Conservation (phyloP, 345 rosid species). For the Viola odorata region DNA sequence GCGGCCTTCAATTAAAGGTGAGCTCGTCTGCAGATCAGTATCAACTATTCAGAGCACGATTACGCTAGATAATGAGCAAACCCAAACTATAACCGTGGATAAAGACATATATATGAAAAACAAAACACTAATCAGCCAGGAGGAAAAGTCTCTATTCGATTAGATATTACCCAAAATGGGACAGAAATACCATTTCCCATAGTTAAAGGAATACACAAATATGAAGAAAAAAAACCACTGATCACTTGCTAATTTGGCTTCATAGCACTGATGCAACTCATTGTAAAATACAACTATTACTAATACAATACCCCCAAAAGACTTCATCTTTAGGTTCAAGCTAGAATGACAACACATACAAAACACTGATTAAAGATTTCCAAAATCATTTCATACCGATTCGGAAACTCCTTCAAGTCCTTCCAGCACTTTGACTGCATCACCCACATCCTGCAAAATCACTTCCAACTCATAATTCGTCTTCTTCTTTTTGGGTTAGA, state of each 20-base stretch:
- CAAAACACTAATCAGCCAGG: not conserved
- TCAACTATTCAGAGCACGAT: not conserved
- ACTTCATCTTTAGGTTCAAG: not conserved
- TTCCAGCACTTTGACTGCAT: constrained; percentile 69
- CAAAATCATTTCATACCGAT: constrained; percentile 42
- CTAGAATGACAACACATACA: not conserved
- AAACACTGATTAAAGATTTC: not conserved
- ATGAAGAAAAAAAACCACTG: too few species aligned
- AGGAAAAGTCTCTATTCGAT: too few species aligned
- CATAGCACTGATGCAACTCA: too few species aligned
- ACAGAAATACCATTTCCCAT: too few species aligned
- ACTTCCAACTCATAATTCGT: not conserved
- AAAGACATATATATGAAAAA: not conserved
- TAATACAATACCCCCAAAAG: too few species aligned
- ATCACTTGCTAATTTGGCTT: too few species aligned
- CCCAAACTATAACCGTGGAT: not conserved
- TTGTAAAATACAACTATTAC: too few species aligned
- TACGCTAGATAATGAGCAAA: not conserved
- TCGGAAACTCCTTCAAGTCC: constrained; percentile 56
- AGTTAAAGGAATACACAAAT: too few species aligned
- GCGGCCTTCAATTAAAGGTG: constrained; percentile 74
- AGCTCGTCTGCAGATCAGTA: constrained; percentile 46
- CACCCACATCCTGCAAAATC: constrained; percentile 57
- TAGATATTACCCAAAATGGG: too few species aligned
- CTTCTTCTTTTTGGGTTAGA: not conserved